These are phyloP conservation scores for Sphagnurus paluster DNA, from an alignment of 1,284 basidiomycete genomes.

Conservation along the genomic window DNA sequence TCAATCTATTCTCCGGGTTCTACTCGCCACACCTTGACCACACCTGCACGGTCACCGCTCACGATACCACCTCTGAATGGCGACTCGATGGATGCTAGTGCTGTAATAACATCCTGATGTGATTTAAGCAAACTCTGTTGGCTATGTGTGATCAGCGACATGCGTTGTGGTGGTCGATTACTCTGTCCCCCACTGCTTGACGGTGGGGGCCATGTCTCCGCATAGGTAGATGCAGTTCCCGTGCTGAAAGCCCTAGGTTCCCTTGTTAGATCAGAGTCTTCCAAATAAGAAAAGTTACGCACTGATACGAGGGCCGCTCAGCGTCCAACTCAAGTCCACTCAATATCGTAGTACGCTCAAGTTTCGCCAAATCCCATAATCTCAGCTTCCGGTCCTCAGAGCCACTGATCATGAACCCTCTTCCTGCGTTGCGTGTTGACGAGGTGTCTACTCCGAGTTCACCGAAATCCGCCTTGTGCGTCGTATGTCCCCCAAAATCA, in stretches of 20 bases:
- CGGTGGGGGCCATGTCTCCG: slow-evolving; percentile 65
- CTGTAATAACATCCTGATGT: slow-evolving; percentile 85
- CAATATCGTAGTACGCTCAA: slow-evolving; percentile 73
- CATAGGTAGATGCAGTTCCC: slow-evolving; percentile 48
- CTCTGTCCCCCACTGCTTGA: slow-evolving; percentile 45
- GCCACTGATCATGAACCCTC: slow-evolving; percentile 78
- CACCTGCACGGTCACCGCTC: slow-evolving; percentile 81
- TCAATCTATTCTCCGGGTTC: slow-evolving; percentile 40
- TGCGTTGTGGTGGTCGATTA: slow-evolving; percentile 71
- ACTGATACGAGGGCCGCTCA: slow-evolving; percentile 74
- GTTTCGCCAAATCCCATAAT: slow-evolving; percentile 77
- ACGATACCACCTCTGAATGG: slow-evolving; percentile 87
- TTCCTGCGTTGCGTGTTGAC: slow-evolving; percentile 36
- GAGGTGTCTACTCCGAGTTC: slow-evolving; percentile 45
- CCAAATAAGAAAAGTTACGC: slow-evolving; percentile 16
- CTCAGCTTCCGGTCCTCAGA: slow-evolving; percentile 83
- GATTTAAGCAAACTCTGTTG: slow-evolving; percentile 77
- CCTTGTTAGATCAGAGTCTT: slow-evolving; percentile 3
- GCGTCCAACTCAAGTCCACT: slow-evolving; percentile 69
- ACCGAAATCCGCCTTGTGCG: slow-evolving; percentile 55
- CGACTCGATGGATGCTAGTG: slow-evolving; percentile 78
- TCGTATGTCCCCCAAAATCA: slow-evolving; percentile 71
- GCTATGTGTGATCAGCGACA: slow-evolving; percentile 75
- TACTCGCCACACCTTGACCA: slow-evolving; percentile 81
- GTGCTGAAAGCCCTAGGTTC: slow-evolving; percentile 32